phyloP scores from a whole-genome alignment of 257 asterid species.

The Solanum bulbocastanum region DNA sequence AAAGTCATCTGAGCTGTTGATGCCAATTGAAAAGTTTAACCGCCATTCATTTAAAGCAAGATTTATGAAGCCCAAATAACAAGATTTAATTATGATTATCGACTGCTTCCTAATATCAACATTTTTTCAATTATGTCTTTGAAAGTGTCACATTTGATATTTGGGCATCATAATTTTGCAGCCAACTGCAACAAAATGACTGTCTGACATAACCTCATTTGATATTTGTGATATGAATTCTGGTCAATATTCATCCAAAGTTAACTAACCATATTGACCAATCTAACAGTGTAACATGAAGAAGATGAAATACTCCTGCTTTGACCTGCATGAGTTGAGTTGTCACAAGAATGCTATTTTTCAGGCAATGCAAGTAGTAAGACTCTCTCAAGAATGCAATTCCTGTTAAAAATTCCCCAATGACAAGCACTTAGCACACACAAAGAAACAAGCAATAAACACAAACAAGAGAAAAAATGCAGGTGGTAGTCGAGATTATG shows the following conservation, averaged over 20 bases:
- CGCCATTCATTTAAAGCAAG: not conserved
- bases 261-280: not conserved
- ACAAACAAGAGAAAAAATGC: constrained; percentile 21
- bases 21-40: not conserved
- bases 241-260: not conserved
- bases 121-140: not conserved
- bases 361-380: constrained; percentile 12
- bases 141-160: not conserved
- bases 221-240: not conserved
- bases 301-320: not conserved
- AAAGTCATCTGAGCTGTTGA: not conserved
- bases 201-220: not conserved
- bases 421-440: not conserved
- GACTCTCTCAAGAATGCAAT: constrained; percentile 23
- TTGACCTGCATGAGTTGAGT: not conserved
- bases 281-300: not conserved
- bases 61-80: not conserved
- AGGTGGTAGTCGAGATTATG: constrained; percentile 41
- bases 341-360: constrained; percentile 5
- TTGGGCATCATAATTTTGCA: not conserved
- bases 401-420: not conserved
- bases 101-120: not conserved
- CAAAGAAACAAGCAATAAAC: not conserved
- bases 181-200: not conserved
- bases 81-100: not conserved